A percentile compares a stretch with the other conserved stretches of the same genome.
These are phyloP conservation scores for Tillandsia leiboldiana DNA, from an alignment of 176 grass and related monocot genomes.

Conservation along the genomic window DNA sequence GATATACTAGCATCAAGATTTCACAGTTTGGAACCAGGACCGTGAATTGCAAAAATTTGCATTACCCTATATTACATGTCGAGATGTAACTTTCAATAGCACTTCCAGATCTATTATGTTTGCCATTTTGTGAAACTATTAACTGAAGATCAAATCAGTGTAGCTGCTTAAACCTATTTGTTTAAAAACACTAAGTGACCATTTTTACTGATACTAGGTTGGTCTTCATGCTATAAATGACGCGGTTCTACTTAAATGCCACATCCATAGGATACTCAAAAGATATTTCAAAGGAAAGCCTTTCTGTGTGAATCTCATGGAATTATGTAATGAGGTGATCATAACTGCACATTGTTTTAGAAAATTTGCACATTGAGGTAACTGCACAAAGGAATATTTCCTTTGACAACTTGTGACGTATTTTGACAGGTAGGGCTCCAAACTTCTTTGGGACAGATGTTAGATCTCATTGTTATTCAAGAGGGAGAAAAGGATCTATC, in stretches of 20 bases:
- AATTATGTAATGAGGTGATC: slow-evolving; percentile 89
- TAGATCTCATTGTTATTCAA: slow-evolving; percentile 94
- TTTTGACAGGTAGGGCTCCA: slow-evolving; percentile 72
- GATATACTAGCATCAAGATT: no score
- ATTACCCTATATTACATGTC: no score
- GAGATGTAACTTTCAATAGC: no score
- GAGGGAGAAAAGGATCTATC: slow-evolving; percentile 86
- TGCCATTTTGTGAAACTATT: no score
- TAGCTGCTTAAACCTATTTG: neutral
- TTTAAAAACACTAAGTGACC: neutral
- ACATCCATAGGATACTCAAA: slow-evolving; percentile 82
- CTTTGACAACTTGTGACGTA: neutral
- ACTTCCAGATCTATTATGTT: no score
- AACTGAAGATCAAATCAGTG: no score
- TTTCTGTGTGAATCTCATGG: slow-evolving; percentile 87
- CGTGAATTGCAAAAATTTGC: no score
- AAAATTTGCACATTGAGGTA: neutral
- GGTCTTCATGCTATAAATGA: slow-evolving; percentile 96
- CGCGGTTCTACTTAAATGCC: slow-evolving; percentile 81
- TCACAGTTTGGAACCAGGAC: no score
- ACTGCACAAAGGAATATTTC: slow-evolving; percentile 13
- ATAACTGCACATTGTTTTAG: slow-evolving; percentile 3
- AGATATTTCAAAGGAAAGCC: slow-evolving; percentile 71
- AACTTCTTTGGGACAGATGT: slow-evolving; percentile 85
- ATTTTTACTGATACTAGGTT: slow-evolving; percentile 45